phyloP scores from a whole-genome alignment of 129 eudicot species.

The Tagetes patula region DNA sequence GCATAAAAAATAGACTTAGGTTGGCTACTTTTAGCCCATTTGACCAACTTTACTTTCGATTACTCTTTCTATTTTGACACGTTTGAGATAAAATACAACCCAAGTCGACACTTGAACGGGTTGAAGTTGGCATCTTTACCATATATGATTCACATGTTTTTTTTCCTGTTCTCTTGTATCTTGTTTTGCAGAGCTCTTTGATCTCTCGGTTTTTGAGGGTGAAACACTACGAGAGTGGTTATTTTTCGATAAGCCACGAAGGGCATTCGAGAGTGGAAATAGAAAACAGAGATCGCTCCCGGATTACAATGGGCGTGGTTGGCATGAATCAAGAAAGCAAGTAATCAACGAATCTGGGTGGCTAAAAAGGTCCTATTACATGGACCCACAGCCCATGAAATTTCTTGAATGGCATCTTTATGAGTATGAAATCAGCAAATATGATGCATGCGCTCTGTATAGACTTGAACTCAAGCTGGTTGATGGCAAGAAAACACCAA shows the following conservation, averaged over 20 bases:
- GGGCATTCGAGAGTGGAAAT: slow-evolving; percentile 94
- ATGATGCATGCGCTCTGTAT: slow-evolving; percentile 69
- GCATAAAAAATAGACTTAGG: neutral
- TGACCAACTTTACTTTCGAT: neutral
- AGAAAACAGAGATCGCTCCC: slow-evolving; percentile 95
- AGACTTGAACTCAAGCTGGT: slow-evolving; percentile 84
- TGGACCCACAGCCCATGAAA: slow-evolving; percentile 96
- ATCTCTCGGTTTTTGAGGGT: slow-evolving; percentile 73
- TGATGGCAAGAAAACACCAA: slow-evolving; percentile 68
- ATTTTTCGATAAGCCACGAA: slow-evolving; percentile 91
- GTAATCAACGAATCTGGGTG: slow-evolving; percentile 77
- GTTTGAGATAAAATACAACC: neutral
- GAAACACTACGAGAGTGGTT: slow-evolving; percentile 95
- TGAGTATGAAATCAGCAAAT: slow-evolving; percentile 80
- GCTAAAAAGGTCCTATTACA: slow-evolving; percentile 86
- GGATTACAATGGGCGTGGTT: slow-evolving; percentile 93
- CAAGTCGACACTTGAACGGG: neutral
- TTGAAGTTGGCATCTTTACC: neutral
- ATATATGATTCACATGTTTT: neutral
- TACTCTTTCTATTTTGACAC: neutral
- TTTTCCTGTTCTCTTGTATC: neutral
- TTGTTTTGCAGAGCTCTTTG: slow-evolving; percentile 72
- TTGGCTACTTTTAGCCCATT: neutral
- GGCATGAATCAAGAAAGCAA: slow-evolving; percentile 98
- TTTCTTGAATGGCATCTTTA: slow-evolving; percentile 84